A percentile compares a stretch with the other conserved stretches of the same genome.
These are phyloP conservation scores for Boletus edulis DNA, from an alignment of 768 basidiomycete species.

Conservation along the genomic window DNA sequence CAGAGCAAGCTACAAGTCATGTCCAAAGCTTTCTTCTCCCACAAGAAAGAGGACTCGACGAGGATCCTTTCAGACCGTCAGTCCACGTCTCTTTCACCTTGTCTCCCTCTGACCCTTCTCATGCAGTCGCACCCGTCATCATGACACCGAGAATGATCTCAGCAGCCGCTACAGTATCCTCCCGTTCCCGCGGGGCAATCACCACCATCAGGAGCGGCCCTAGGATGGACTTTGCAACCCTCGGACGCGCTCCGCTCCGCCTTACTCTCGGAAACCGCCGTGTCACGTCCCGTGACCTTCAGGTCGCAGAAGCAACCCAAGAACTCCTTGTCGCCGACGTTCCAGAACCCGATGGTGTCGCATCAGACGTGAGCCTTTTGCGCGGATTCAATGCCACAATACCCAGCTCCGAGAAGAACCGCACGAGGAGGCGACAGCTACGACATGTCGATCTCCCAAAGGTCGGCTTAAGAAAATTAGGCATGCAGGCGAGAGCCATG, in stretches of 20 bases:
- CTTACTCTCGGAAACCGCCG: constrained; percentile 63
- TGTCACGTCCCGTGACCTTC: constrained; percentile 79
- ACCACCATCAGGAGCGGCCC: constrained; percentile 33
- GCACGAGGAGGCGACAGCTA: constrained; percentile 72
- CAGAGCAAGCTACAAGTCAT: constrained; percentile 27
- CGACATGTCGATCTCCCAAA: constrained; percentile 74
- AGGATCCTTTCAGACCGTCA: constrained; percentile 74
- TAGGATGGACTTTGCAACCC: constrained; percentile 68
- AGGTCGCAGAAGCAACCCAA: constrained; percentile 79
- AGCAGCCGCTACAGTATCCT: constrained; percentile 65
- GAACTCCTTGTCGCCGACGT: constrained; percentile 70
- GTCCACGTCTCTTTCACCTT: constrained; percentile 21
- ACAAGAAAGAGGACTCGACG: constrained; percentile 61
- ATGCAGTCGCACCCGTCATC: constrained; percentile 77
- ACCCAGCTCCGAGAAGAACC: constrained; percentile 81
- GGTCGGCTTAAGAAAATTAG: constrained; percentile 77
- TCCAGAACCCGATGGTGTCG: constrained; percentile 70
- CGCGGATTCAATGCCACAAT: constrained; percentile 95
- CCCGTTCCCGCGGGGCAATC: constrained; percentile 38
- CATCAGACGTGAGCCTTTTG: constrained; percentile 74
- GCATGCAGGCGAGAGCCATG: constrained; percentile 75
- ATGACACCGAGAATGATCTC: constrained; percentile 87
- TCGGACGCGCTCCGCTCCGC: constrained; percentile 76
- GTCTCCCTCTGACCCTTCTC: background rate
- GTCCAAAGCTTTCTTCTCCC: constrained; percentile 61